A percentile compares a stretch with the other conserved stretches of the same genome.
These are phyloP conservation scores for Diaporthe helianthi DNA, from an alignment of 2,329 filamentous ascomycete species.

Conservation along the genomic window DNA sequence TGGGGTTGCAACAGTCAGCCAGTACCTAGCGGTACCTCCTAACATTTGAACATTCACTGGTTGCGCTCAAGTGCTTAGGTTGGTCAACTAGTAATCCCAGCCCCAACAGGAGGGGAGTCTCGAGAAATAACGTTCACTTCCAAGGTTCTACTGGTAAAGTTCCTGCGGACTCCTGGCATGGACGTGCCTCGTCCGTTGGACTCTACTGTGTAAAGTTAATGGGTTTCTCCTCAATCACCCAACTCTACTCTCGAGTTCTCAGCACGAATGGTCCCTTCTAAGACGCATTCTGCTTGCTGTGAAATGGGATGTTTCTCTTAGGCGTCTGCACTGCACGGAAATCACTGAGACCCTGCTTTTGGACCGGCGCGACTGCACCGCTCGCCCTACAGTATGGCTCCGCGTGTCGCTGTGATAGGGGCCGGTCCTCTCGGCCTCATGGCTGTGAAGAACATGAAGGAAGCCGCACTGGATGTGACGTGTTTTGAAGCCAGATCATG, in stretches of 20 bases:
- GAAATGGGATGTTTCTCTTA: too few species aligned
- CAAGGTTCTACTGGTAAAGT: too few species aligned
- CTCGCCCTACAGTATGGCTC: background rate
- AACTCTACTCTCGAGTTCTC: background rate
- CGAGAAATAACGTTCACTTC: background rate
- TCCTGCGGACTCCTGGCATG: background rate
- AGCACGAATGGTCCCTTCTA: too few species aligned
- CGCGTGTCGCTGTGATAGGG: constrained; percentile 30
- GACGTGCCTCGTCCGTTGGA: too few species aligned
- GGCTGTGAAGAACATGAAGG: constrained; percentile 29
- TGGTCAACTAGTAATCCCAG: background rate
- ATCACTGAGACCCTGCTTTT: background rate
- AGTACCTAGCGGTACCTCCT: too few species aligned
- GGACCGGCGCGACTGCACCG: too few species aligned
- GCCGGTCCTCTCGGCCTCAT: constrained; percentile 31
- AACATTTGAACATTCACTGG: background rate
- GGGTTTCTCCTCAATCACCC: background rate
- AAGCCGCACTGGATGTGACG: constrained; percentile 31
- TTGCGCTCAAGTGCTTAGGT: background rate
- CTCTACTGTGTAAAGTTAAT: too few species aligned
- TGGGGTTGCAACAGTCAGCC: background rate
- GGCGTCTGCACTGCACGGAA: too few species aligned
- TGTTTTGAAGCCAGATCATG: constrained; percentile 32
- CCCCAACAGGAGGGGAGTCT: background rate
- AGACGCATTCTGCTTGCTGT: background rate